Evolutionary conservation across 169 alveolate species (phyloP).

Genomic region (Cryptosporidium felis): DNA sequence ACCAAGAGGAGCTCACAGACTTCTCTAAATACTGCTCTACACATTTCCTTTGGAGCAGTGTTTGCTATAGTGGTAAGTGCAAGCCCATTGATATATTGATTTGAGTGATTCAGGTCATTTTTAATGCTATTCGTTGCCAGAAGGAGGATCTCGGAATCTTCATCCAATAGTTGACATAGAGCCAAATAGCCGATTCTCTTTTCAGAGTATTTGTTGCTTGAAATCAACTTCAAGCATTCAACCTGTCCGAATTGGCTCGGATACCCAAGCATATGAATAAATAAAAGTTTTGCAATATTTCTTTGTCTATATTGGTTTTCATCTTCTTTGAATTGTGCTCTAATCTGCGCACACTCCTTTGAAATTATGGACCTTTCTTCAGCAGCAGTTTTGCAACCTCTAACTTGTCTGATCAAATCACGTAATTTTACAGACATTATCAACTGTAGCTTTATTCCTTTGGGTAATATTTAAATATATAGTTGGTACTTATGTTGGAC

Average conservation of each 20-base stretch:
- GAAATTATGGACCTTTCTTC: slow-evolving; percentile 98
- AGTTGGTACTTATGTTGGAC: no score
- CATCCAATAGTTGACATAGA: slow-evolving; percentile 94
- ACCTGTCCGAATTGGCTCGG: slow-evolving; percentile 97
- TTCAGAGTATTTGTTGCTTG: slow-evolving; percentile 93
- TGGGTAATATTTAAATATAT: no score
- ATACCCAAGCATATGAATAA: slow-evolving; percentile 95
- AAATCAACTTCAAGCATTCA: slow-evolving; percentile 96
- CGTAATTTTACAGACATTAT: slow-evolving; percentile 89
- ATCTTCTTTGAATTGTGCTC: slow-evolving; percentile 94
- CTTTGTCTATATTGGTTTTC: slow-evolving; percentile 89
- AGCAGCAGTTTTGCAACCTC: slow-evolving; percentile 98
- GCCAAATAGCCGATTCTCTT: slow-evolving; percentile 98
- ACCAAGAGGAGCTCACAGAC: slow-evolving; percentile 91
- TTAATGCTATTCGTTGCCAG: slow-evolving; percentile 97
- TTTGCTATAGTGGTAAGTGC: slow-evolving; percentile 98
- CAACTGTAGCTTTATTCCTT: no score
- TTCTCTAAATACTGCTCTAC: slow-evolving; percentile 91
- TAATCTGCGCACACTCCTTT: slow-evolving; percentile 97
- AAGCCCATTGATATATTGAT: slow-evolving; percentile 93
- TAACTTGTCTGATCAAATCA: slow-evolving; percentile 95
- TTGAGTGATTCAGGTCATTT: slow-evolving; percentile 93
- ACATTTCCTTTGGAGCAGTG: slow-evolving; percentile 97
- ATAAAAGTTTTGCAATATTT: slow-evolving; percentile 96
- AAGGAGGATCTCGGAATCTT: slow-evolving; percentile 96